Percentiles rank a stretch among this genome's conserved stretches.
Conservation (phyloP, 495 filamentous ascomycete species). For the Amniculicola lignicola region DNA sequence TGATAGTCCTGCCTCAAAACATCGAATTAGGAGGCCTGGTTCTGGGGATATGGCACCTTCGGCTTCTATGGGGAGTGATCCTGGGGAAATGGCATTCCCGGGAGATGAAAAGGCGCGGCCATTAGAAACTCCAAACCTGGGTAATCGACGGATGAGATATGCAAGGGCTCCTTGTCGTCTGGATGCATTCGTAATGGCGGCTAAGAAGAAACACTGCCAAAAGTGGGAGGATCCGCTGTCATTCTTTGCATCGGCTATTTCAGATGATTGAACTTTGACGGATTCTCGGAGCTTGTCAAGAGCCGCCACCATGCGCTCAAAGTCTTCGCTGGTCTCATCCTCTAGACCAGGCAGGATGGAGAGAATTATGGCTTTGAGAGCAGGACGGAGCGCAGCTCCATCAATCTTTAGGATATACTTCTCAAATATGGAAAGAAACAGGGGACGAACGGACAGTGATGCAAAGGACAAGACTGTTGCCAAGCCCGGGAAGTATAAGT, state of each 20-base stretch:
- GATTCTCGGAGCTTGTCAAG: conserved; percentile 73
- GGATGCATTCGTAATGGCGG: conserved; percentile 80
- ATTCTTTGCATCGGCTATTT: conserved; percentile 45
- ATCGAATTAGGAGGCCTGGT: conserved; percentile 83
- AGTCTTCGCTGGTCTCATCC: conserved; percentile 95
- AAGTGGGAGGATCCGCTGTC: conserved; percentile 78
- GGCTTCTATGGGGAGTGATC: conserved; percentile 47
- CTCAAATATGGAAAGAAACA: conserved; percentile 80
- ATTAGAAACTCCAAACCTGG: conserved; percentile 56
- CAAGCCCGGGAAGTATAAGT: conserved; percentile 84
- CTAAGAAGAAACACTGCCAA: conserved; percentile 97
- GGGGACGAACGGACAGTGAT: conserved; percentile 79
- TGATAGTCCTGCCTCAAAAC: conserved; percentile 82
- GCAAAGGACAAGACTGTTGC: conserved; percentile 87
- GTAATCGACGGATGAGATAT: conserved; percentile 75
- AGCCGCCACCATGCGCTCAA: conserved; percentile 77
- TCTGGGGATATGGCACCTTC: conserved; percentile 83
- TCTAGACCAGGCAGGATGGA: conserved; percentile 86
- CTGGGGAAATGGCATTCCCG: conserved; percentile 31
- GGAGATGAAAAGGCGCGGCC: conserved; percentile 14
- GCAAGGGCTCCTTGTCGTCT: conserved; percentile 82
- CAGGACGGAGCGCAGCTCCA: conserved; percentile 68
- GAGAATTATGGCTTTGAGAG: conserved; percentile 82
- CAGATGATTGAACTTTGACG: conserved; percentile 40
- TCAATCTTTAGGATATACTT: conserved; percentile 71